Conservation (phyloP, 352 stramenopile genomes). For the Pythium apleroticum region DNA sequence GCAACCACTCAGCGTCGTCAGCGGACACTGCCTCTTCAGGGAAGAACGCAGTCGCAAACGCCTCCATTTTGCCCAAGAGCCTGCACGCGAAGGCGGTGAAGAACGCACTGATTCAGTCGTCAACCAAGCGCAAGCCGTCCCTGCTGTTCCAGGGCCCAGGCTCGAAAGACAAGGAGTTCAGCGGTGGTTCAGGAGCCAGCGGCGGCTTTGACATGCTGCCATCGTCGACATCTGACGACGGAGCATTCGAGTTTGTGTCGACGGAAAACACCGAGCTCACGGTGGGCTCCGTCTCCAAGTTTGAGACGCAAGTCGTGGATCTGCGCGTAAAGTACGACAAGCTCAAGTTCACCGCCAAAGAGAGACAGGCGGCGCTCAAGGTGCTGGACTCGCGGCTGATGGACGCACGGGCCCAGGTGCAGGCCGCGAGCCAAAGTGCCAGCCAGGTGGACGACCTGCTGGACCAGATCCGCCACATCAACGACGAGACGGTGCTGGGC, state of each 20-base stretch:
- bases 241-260: slow-evolving; percentile 65
- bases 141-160: slow-evolving; percentile 5
- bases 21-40: background rate
- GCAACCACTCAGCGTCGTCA: background rate
- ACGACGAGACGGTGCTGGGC: slow-evolving; percentile 58
- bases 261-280: slow-evolving; percentile 50
- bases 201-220: slow-evolving; percentile 23
- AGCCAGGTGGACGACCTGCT: slow-evolving; percentile 58
- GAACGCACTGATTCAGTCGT: slow-evolving; percentile 5
- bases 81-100: background rate
- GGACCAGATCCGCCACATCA: slow-evolving; percentile 60
- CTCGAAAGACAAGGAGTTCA: background rate
- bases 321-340: slow-evolving; percentile 76
- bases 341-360: slow-evolving; percentile 62
- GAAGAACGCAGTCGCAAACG: background rate
- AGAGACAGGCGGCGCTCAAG: slow-evolving; percentile 47
- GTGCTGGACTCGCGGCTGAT: slow-evolving; percentile 59
- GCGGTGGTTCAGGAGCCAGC: background rate
- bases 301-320: slow-evolving; percentile 62
- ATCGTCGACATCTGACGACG: slow-evolving; percentile 23
- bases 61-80: background rate
- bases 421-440: slow-evolving; percentile 46
- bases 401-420: slow-evolving; percentile 48
- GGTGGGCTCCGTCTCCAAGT: slow-evolving; percentile 54
- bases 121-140: slow-evolving; percentile 25